These are phyloP conservation scores for Haplosporangium sp. DNA, from an alignment of 371 early-diverging fungal genomes.

Conservation along the genomic window DNA sequence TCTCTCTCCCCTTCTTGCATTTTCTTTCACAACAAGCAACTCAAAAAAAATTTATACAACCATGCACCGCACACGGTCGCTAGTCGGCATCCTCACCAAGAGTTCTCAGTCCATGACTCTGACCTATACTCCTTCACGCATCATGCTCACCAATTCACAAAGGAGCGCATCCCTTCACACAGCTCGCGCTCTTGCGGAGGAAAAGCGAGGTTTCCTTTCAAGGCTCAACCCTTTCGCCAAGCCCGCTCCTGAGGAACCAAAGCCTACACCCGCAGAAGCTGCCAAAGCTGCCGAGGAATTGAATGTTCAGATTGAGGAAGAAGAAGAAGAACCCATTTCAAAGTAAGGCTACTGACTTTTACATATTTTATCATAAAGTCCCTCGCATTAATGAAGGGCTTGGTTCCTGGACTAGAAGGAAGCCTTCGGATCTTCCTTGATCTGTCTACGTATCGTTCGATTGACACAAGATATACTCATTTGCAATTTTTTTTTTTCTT, in stretches of 20 bases:
- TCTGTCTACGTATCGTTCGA: no score
- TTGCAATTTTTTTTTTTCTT: not conserved
- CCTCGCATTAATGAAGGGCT: not conserved
- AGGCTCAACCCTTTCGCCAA: conserved; percentile 53
- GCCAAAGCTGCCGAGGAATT: conserved; percentile 24
- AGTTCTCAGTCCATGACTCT: not conserved
- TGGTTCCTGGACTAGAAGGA: no score
- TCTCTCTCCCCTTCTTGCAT: not conserved
- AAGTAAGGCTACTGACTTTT: conserved; percentile 5
- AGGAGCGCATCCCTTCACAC: conserved; percentile 30
- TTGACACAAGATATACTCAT: not conserved
- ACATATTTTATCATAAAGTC: not conserved
- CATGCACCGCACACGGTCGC: conserved; percentile 29
- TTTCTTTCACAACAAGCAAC: no score
- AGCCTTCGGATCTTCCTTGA: no score
- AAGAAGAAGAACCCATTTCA: conserved; percentile 31
- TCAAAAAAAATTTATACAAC: not conserved
- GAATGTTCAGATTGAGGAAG: conserved; percentile 43
- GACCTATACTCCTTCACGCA: not conserved
- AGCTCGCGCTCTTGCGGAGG: conserved; percentile 19
- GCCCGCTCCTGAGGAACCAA: not conserved
- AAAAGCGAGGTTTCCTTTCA: conserved; percentile 51
- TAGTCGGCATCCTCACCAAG: conserved; percentile 19
- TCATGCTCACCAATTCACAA: not conserved
- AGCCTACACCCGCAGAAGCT: conserved; percentile 9